A percentile compares a stretch with the other conserved stretches of the same genome.
phyloP scores from a whole-genome alignment of 2,329 filamentous ascomycete species.

The Neofusicoccum laricinum region DNA sequence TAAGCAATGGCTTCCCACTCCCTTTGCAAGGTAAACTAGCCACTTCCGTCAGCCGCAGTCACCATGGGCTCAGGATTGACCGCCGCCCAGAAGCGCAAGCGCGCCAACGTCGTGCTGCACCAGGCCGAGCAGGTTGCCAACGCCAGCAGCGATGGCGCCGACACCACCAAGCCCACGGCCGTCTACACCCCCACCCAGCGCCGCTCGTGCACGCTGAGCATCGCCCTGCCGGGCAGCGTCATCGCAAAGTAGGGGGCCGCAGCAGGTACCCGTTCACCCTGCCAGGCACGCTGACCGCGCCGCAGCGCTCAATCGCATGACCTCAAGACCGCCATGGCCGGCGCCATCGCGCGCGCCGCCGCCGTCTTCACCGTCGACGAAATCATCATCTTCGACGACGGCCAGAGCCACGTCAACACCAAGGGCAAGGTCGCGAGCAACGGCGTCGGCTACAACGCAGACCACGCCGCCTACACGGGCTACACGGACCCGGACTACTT shows the following conservation, averaged over 20 bases:
- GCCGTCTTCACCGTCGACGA: constrained; percentile 85
- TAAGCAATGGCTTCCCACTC: constrained; percentile 7
- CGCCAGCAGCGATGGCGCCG: constrained; percentile 25
- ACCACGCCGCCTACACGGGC: constrained; percentile 32
- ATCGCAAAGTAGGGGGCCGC: constrained; percentile 61
- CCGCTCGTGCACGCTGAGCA: constrained; percentile 69
- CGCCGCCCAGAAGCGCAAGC: constrained; percentile 25
- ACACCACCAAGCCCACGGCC: constrained; percentile 66
- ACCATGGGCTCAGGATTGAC: neutral
- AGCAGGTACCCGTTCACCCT: neutral
- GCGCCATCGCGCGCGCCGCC: constrained; percentile 74
- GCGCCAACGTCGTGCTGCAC: constrained; percentile 21
- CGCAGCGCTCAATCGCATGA: constrained; percentile 65
- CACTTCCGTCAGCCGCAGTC: neutral
- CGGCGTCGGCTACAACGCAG: constrained; percentile 42
- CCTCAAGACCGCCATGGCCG: constrained; percentile 69
- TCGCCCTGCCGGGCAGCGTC: constrained; percentile 76
- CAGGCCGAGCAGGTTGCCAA: constrained; percentile 11
- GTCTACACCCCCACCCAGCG: constrained; percentile 64
- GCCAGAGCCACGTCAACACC: constrained; percentile 33
- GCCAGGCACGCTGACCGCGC: constrained; percentile 42
- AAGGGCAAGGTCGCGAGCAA: constrained; percentile 16
- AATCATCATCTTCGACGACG: constrained; percentile 77
- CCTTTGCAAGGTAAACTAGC: neutral
- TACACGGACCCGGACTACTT: constrained; percentile 69